These are phyloP conservation scores for Brassica rapa DNA, from an alignment of 345 rosid species.

Conservation along the genomic window DNA sequence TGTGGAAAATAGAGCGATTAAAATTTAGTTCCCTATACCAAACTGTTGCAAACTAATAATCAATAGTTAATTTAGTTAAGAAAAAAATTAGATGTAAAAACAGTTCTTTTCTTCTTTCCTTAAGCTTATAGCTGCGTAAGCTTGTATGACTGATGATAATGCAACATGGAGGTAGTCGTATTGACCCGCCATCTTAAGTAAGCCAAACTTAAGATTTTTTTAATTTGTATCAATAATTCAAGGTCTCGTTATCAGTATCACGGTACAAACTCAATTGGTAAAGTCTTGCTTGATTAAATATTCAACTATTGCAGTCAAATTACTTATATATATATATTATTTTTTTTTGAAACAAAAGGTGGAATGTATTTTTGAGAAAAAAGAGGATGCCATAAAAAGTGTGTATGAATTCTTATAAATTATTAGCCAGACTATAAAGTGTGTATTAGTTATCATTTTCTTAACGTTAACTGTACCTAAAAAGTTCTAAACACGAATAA, in stretches of 20 bases:
- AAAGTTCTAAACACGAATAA: background rate
- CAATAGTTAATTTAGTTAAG: background rate
- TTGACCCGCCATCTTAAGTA: slow-evolving; percentile 6
- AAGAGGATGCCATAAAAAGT: background rate
- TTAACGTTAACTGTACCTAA: background rate
- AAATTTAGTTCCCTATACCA: background rate
- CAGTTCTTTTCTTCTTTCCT: background rate
- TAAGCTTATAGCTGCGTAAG: background rate
- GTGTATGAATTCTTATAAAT: background rate
- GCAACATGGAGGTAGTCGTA: background rate
- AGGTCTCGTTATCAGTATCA: background rate
- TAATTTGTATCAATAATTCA: background rate
- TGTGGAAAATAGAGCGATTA: too few relatives aligned
- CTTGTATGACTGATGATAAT: background rate
- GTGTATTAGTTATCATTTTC: background rate
- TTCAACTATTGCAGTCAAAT: background rate
- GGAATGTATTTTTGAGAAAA: background rate
- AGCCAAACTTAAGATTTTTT: background rate
- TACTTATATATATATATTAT: background rate
- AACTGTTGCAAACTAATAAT: background rate
- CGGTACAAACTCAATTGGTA: background rate
- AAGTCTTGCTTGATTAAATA: background rate
- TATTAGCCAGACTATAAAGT: background rate
- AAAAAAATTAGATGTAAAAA: background rate
- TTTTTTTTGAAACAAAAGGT: background rate